A percentile compares a stretch with the other conserved stretches of the same genome.
phyloP scores from a whole-genome alignment of 805 yeast genomes.

The Debaryomyces tyrocola region DNA sequence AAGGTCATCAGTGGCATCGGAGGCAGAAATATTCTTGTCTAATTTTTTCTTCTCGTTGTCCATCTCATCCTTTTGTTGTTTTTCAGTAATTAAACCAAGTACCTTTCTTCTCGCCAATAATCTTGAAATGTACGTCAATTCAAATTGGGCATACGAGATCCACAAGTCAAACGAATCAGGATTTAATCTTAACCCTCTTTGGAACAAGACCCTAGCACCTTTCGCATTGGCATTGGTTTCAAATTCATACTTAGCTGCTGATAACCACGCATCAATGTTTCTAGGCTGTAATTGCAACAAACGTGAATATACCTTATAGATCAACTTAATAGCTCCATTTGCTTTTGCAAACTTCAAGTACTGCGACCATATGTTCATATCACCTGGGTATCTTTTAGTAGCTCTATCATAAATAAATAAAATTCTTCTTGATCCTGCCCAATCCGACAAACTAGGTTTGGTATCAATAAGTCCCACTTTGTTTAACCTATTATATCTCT shows the following conservation, averaged over 20 bases:
- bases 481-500: slow-evolving; percentile 64
- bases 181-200: slow-evolving; percentile 82
- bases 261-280: slow-evolving; percentile 86
- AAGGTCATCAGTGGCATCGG: slow-evolving; percentile 28
- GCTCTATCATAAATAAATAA: slow-evolving; percentile 83
- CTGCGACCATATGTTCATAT: slow-evolving; percentile 73
- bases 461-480: slow-evolving; percentile 56
- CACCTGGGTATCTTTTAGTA: slow-evolving; percentile 74
- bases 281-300: slow-evolving; percentile 88
- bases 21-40: slow-evolving; percentile 37
- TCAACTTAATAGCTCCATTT: slow-evolving; percentile 66
- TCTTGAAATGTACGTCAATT: slow-evolving; percentile 80
- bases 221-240: slow-evolving; percentile 85
- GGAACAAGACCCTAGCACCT: slow-evolving; percentile 84
- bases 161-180: slow-evolving; percentile 71
- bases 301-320: slow-evolving; percentile 74
- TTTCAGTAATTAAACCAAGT: slow-evolving; percentile 72
- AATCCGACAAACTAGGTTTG: slow-evolving; percentile 72
- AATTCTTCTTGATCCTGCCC: slow-evolving; percentile 82
- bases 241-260: slow-evolving; percentile 92
- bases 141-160: slow-evolving; percentile 86
- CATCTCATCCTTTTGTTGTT: slow-evolving; percentile 57
- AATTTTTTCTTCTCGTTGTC: slow-evolving; percentile 27
- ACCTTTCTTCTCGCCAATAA: slow-evolving; percentile 80
- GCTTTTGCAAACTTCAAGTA: slow-evolving; percentile 69